Conservation (phyloP, 2,329 filamentous ascomycete species). For the Ophiostoma sp. region DNA sequence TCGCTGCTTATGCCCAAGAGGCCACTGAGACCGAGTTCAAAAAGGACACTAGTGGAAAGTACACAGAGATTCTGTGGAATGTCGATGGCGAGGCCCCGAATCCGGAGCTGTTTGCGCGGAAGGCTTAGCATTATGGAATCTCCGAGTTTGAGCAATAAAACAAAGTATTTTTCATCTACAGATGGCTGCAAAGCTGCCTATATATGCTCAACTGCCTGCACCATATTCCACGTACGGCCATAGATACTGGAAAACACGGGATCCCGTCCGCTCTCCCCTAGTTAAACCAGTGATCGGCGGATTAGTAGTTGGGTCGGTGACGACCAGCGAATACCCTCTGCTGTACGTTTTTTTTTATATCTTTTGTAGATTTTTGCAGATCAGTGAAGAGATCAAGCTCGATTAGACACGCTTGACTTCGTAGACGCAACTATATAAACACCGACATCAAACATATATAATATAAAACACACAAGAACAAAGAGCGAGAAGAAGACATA, state of each 20-base stretch:
- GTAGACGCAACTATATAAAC: background rate
- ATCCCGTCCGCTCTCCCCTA: conserved; percentile 7
- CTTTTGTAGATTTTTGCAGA: background rate
- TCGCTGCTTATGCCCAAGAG: no score
- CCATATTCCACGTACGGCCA: background rate
- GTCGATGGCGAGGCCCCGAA: no score
- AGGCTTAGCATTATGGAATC: no score
- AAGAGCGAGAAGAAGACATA: background rate
- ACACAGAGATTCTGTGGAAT: no score
- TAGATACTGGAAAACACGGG: background rate
- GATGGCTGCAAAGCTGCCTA: no score
- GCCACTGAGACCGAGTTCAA: no score
- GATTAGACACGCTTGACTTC: no score
- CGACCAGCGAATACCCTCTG: conserved; percentile 10
- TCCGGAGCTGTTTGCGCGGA: no score
- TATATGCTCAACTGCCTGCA: no score
- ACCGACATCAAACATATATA: background rate
- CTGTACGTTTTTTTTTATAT: background rate
- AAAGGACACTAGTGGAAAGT: no score
- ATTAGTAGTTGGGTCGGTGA: conserved; percentile 10
- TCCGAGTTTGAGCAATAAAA: no score
- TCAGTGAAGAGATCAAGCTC: background rate
- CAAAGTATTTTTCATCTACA: no score
- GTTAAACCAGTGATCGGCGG: conserved; percentile 2
- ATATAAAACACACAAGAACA: background rate